A percentile compares a stretch with the other conserved stretches of the same genome.
phyloP scores from a whole-genome alignment of 2,329 filamentous ascomycete species.

The Colletotrichum kahawae region DNA sequence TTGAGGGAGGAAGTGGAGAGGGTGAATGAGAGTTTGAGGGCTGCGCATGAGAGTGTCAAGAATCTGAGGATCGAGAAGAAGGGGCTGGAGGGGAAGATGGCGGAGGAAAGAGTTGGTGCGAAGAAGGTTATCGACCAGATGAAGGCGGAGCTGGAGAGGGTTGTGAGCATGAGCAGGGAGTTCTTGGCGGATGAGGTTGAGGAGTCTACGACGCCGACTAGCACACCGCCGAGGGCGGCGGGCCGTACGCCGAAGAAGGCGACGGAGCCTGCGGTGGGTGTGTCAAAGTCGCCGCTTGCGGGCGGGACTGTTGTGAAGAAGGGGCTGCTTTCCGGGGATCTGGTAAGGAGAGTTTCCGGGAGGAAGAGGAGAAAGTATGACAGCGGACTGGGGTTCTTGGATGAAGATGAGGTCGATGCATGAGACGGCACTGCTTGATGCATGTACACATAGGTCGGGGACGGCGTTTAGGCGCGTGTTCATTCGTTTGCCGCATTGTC shows the following conservation, averaged over 20 bases:
- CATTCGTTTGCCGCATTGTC: neutral
- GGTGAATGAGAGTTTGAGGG: conserved; percentile 48
- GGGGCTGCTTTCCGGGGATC: conserved; percentile 29
- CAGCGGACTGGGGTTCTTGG: conserved; percentile 60
- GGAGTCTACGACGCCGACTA: neutral
- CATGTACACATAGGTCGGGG: neutral
- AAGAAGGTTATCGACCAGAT: conserved; percentile 53
- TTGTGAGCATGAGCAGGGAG: conserved; percentile 50
- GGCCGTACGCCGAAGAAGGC: neutral
- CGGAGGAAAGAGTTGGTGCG: conserved; percentile 44
- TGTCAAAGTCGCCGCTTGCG: conserved; percentile 20
- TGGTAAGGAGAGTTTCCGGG: conserved; percentile 33
- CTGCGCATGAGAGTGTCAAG: conserved; percentile 51
- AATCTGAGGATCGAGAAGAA: conserved; percentile 52
- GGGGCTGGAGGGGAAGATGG: conserved; percentile 38
- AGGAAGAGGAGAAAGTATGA: conserved; percentile 55
- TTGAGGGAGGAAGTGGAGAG: conserved; percentile 53
- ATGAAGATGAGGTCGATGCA: conserved; percentile 54
- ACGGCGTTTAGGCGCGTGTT: conserved; percentile 1
- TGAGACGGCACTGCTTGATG: neutral
- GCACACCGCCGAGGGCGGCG: neutral
- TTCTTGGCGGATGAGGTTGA: conserved; percentile 39
- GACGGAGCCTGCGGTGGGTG: neutral
- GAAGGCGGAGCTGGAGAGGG: conserved; percentile 55
- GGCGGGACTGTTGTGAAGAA: conserved; percentile 23